Conservation (phyloP, 305 asterid genomes). For the Solanum chacoense region DNA sequence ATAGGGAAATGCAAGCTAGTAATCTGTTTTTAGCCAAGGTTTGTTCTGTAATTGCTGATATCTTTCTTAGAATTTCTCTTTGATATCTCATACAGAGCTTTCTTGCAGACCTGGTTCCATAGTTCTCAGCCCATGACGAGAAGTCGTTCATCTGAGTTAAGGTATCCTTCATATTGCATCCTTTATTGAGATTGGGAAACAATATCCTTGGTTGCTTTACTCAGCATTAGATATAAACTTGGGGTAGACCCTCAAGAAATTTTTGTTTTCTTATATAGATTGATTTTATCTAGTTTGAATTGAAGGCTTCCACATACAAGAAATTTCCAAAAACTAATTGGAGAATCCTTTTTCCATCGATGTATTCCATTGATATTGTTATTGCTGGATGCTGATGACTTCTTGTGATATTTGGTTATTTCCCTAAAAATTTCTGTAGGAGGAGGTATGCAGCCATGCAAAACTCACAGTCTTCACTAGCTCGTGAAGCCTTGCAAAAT, state of each 20-base stretch:
- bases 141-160: conserved; percentile 79
- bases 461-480: conserved; percentile 42
- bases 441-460: conserved; percentile 76
- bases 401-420: background rate
- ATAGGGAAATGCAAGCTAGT: conserved; percentile 49
- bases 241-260: background rate
- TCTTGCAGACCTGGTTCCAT: conserved; percentile 74
- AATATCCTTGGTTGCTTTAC: background rate
- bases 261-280: background rate
- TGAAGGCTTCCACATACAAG: background rate
- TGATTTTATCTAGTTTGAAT: background rate
- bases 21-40: conserved; percentile 70
- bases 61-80: background rate
- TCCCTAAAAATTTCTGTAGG: conserved; percentile 29
- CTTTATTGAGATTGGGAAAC: background rate
- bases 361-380: background rate
- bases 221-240: background rate
- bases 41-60: background rate
- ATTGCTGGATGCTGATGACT: background rate
- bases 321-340: background rate
- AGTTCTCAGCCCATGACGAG: conserved; percentile 88
- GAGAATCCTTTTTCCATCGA: background rate
- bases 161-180: conserved; percentile 27
- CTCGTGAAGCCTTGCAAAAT: conserved; percentile 42
- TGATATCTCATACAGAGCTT: conserved; percentile 1